Percentiles rank a stretch among this genome's conserved stretches.
phyloP scores from a whole-genome alignment of 2,329 filamentous ascomycete genomes.

The Gnomoniopsis sp. region DNA sequence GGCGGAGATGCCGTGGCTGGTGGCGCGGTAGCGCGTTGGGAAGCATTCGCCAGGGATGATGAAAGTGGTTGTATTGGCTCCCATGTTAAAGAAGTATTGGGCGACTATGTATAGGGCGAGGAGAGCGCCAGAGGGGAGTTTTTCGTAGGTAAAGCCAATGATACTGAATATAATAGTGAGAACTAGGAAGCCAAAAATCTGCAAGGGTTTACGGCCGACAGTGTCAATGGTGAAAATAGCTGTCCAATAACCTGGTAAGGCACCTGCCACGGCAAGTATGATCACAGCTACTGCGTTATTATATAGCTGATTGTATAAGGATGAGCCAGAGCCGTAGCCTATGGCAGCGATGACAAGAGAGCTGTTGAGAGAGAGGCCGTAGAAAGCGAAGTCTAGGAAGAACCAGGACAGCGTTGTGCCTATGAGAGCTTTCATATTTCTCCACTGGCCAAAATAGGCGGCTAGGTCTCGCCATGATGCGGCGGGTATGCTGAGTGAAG shows the following conservation, averaged over 20 bases:
- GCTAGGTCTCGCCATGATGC: conserved; percentile 68
- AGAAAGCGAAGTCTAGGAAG: conserved; percentile 69
- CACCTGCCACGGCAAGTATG: conserved; percentile 72
- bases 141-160: conserved; percentile 58
- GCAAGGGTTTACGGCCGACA: conserved; percentile 73
- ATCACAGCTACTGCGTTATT: conserved; percentile 75
- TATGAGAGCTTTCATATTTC: conserved; percentile 66
- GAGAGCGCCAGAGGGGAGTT: conserved; percentile 44
- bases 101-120: conserved; percentile 61
- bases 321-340: conserved; percentile 62
- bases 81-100: conserved; percentile 66
- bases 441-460: conserved; percentile 66
- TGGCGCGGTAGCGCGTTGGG: conserved; percentile 60
- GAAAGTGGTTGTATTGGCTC: conserved; percentile 65
- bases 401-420: conserved; percentile 82
- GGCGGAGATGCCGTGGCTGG: conserved; percentile 63
- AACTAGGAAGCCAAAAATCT: conserved; percentile 59
- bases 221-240: conserved; percentile 72
- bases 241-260: conserved; percentile 77
- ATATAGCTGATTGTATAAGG: conserved; percentile 65
- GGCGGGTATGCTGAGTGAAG: conserved; percentile 59
- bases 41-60: conserved; percentile 64
- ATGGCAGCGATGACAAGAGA: conserved; percentile 68
- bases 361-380: conserved; percentile 73
- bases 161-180: conserved; percentile 60